These are phyloP conservation scores for Chloroidium sp. DNA, from an alignment of 163 green algal species.

Conservation along the genomic window DNA sequence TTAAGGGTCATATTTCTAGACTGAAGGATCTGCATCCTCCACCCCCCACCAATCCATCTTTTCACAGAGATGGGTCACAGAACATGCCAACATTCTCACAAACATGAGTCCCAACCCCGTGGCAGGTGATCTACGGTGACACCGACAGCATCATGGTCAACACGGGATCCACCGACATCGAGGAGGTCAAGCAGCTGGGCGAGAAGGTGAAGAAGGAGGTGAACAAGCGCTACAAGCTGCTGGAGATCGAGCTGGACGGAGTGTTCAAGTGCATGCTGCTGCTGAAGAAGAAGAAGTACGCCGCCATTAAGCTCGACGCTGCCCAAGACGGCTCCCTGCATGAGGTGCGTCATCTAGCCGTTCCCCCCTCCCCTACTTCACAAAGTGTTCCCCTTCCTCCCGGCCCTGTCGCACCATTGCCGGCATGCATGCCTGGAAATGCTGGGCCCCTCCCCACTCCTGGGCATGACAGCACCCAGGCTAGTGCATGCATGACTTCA, in stretches of 20 bases:
- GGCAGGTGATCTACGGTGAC: slow-evolving; percentile 95
- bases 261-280: slow-evolving; percentile 94
- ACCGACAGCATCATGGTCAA: slow-evolving; percentile 98
- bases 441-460: no score
- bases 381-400: not conserved
- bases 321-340: not conserved
- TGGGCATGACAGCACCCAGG: no score
- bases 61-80: not conserved
- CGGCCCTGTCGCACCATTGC: no score
- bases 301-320: slow-evolving; percentile 79
- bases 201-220: slow-evolving; percentile 68
- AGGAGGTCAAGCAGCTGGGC: slow-evolving; percentile 44
- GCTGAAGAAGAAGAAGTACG: slow-evolving; percentile 99
- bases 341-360: not conserved
- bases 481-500: no score
- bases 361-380: not conserved
- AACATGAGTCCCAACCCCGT: not conserved
- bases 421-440: no score
- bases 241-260: slow-evolving; percentile 97
- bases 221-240: slow-evolving; percentile 76
- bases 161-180: slow-evolving; percentile 58
- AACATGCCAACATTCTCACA: not conserved
- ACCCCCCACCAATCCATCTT: no score
- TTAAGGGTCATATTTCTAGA: no score
- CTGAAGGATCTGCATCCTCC: no score